These are phyloP conservation scores for Clathrospora elynae DNA, from an alignment of 2,329 filamentous ascomycete genomes.

Conservation along the genomic window DNA sequence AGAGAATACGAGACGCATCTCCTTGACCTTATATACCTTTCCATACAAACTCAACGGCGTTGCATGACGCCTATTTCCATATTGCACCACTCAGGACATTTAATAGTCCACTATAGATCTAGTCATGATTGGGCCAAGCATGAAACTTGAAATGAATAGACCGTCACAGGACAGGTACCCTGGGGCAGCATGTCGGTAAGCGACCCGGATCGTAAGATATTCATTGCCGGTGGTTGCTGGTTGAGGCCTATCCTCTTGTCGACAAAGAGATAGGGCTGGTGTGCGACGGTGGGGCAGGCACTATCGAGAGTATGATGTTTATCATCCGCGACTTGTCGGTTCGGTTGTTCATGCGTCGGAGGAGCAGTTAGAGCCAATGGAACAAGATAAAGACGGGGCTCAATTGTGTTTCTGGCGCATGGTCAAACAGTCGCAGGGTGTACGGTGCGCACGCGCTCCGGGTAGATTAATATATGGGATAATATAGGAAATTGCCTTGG, in stretches of 20 bases:
- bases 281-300: conserved; percentile 24
- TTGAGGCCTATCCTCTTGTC: conserved; percentile 19
- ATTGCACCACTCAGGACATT: conserved; percentile 26
- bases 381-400: conserved; percentile 4
- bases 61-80: conserved; percentile 21
- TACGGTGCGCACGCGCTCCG: conserved; percentile 15
- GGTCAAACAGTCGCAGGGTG: conserved; percentile 7
- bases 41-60: conserved; percentile 3
- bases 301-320: conserved; percentile 31
- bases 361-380: conserved; percentile 11
- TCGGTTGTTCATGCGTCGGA: conserved; percentile 8
- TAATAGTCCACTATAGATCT: conserved; percentile 19
- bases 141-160: conserved; percentile 35
- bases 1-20: conserved; percentile 11
- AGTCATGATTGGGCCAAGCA: conserved; percentile 30
- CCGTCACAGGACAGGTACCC: conserved; percentile 23
- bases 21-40: conserved; percentile 32
- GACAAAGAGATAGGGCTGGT: conserved; percentile 27
- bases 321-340: conserved; percentile 19
- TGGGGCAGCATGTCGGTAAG: conserved; percentile 24
- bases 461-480: conserved; percentile 44
- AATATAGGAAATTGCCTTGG: conserved; percentile 34
- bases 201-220: conserved; percentile 26
- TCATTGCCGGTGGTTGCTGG: conserved; percentile 29
- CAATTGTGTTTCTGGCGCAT: conserved; percentile 4